Percentiles rank a stretch among this genome's conserved stretches.
Evolutionary conservation across 2,329 filamentous ascomycete genomes (phyloP).

Genomic region (Cordyceps javanica): DNA sequence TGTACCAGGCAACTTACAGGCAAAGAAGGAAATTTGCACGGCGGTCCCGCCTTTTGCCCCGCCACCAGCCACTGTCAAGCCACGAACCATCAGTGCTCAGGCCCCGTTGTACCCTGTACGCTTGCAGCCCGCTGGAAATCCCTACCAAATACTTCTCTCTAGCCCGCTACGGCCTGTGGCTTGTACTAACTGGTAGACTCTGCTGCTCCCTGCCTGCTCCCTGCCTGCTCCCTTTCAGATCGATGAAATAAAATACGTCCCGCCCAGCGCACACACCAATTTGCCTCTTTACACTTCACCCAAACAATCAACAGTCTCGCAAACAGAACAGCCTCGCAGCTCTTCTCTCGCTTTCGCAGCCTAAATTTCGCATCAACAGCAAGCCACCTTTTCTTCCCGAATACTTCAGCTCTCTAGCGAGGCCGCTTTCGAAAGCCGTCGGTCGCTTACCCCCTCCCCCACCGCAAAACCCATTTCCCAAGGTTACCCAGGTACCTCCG

Average conservation of each 20-base stretch:
- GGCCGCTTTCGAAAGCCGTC: constrained; percentile 40
- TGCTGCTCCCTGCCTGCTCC: constrained; percentile 8
- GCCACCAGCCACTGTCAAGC: not conserved
- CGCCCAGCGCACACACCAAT: constrained; percentile 1
- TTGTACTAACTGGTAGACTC: not conserved
- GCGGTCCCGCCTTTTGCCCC: not conserved
- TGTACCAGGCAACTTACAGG: not conserved
- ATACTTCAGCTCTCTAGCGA: constrained; percentile 34
- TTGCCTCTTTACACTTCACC: constrained; percentile 8
- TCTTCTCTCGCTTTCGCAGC: not conserved
- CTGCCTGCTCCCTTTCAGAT: not conserved
- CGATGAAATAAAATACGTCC: not conserved
- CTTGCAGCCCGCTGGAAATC: not conserved
- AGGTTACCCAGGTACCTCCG: constrained; percentile 57
- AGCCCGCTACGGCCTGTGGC: not conserved
- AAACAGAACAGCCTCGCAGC: not conserved
- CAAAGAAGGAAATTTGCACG: not conserved
- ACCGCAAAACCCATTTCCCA: constrained; percentile 47
- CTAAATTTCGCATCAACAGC: not conserved
- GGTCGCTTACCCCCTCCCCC: constrained; percentile 40
- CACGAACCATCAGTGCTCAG: not conserved
- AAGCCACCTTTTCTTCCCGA: not conserved
- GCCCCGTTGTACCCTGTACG: not conserved
- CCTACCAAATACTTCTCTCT: too few species aligned
- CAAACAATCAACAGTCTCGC: not conserved